Conservation (phyloP, 2,329 filamentous ascomycete genomes). For the Myriosclerotinia scirpicola region DNA sequence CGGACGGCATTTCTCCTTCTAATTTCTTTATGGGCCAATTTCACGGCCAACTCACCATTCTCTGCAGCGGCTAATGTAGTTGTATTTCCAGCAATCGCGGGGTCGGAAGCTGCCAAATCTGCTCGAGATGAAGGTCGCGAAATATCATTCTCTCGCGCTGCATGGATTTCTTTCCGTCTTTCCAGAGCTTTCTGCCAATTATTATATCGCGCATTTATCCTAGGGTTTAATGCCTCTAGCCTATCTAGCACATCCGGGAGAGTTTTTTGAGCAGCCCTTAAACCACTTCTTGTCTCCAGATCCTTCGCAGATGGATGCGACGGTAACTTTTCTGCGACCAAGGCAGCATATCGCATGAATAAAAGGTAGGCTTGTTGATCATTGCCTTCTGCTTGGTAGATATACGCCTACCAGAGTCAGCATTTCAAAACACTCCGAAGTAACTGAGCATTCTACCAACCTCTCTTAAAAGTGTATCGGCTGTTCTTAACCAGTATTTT, state of each 20-base stretch:
- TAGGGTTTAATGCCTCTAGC: conserved; percentile 76
- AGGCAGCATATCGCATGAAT: conserved; percentile 81
- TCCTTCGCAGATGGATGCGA: conserved; percentile 74
- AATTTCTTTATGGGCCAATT: conserved; percentile 72
- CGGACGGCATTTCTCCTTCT: conserved; percentile 63
- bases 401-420: conserved; percentile 61
- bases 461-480: conserved; percentile 77
- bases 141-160: conserved; percentile 22
- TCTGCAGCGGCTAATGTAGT: conserved; percentile 68
- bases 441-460: conserved; percentile 48
- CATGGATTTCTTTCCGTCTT: conserved; percentile 40
- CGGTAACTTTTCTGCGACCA: conserved; percentile 75
- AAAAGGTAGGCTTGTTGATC: conserved; percentile 86
- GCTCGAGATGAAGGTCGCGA: conserved; percentile 23
- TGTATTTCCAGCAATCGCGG: conserved; percentile 57
- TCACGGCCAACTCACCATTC: conserved; percentile 73
- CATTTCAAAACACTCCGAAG: conserved; percentile 1
- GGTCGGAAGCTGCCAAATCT: conserved; percentile 53
- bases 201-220: conserved; percentile 70
- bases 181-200: conserved; percentile 59
- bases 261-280: conserved; percentile 58
- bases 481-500: conserved; percentile 78
- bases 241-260: conserved; percentile 55
- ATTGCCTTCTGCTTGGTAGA: conserved; percentile 84
- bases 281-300: conserved; percentile 54